Base-by-base conservation (phyloP, 768 basidiomycete species). In the Tephrocybe rancida region DNA sequence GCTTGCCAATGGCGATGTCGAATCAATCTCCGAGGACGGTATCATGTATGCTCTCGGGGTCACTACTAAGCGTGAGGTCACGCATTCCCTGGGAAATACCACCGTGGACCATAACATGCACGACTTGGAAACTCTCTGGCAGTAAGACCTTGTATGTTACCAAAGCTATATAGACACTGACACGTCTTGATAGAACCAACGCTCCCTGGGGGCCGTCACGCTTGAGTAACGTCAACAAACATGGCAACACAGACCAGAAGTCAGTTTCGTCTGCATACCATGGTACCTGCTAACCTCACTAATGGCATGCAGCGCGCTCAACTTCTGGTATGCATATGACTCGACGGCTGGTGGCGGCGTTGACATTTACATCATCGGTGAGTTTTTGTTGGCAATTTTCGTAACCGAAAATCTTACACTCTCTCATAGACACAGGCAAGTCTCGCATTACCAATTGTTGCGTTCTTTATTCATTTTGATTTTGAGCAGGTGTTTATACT, bases 331-430 rank as follows among this genome's bases (percentile, higher is more conserved):
- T 27, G 56, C 58, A 39, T 56, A 56, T 29, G 55, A 60, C 34
- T 47, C 46, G 5, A 44, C 58, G 24, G 58, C 51, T 16, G 58
- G 58, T 26, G 19, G 47, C 16, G 58, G 58, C 18, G 54, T 56
- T 32, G 58, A 60, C 39, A 68, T 79, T 57, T 77, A 75, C 55
- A 58, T 77, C 52, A 63, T 79, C 48, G 76, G 73, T 73, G 30
- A 44, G 65, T 38, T 16, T 11, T 47, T 8, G 13, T 13, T n/a
- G n/a, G 13, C 13, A 18, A 2, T 47, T 30, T n/a, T 27, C 6
- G 6, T 19, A 4, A 6, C 29, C 1, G 2, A 5, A 5, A 5
- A 29, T 6, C 1, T 47, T 14, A 25, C 22, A 2, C 29, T 5
- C 14, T 26, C 32, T 13, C 37, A 2, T 44, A 64, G 66, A 67